Conservation (phyloP, 129 eudicot genomes). For the Escallonia rubra region DNA sequence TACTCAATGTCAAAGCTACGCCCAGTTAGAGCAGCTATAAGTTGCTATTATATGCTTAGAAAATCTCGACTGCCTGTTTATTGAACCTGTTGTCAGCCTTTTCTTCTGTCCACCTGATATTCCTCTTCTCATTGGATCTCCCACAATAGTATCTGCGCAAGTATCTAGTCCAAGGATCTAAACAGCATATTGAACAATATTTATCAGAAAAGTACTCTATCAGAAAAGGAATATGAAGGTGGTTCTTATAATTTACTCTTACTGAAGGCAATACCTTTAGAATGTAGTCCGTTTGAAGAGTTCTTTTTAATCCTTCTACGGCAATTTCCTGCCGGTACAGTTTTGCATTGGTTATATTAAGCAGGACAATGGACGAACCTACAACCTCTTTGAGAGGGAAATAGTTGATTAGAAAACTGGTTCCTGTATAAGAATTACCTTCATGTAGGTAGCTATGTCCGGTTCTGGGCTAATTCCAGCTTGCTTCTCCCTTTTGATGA, state of each 20-base stretch:
- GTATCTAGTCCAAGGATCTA: slow-evolving; percentile 20
- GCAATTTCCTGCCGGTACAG: slow-evolving; percentile 8
- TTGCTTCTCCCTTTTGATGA: slow-evolving; percentile 12
- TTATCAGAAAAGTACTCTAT: background rate
- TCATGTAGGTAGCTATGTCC: slow-evolving; percentile 22
- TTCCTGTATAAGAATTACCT: slow-evolving; percentile 3
- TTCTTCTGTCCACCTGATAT: slow-evolving; percentile 24
- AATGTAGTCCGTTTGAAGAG: slow-evolving; percentile 19
- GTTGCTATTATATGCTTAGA: background rate
- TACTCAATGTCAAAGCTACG: no score
- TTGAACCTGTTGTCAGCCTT: slow-evolving; percentile 19
- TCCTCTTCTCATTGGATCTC: slow-evolving; percentile 22
- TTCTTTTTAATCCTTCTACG: slow-evolving; percentile 11
- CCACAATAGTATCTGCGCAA: slow-evolving; percentile 14
- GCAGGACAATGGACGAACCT: background rate
- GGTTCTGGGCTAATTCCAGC: slow-evolving; percentile 14
- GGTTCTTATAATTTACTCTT: background rate
- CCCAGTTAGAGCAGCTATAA: no score
- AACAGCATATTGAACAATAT: background rate
- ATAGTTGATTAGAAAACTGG: background rate
- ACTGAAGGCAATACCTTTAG: slow-evolving; percentile 7
- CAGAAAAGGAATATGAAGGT: background rate
- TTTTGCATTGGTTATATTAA: background rate
- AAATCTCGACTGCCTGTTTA: background rate
- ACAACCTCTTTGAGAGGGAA: no score